A percentile compares a stretch with the other conserved stretches of the same genome.
Evolutionary conservation across 257 asterid species (phyloP).

Genomic region (Scutellaria minor): DNA sequence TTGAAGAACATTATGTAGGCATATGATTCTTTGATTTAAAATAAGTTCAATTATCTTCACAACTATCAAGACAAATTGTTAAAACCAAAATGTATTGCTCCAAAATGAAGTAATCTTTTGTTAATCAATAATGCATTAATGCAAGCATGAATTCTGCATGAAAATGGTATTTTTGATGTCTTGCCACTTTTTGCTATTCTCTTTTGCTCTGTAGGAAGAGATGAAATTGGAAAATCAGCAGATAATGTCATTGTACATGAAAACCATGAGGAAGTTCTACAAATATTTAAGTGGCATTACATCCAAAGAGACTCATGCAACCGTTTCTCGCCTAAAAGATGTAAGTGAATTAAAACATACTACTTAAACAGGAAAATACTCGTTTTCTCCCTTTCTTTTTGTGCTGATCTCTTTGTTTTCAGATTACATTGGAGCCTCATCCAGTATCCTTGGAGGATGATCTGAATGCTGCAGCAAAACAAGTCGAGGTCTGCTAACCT

Average conservation of each 20-base stretch:
- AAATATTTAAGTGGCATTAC: conserved; percentile 52
- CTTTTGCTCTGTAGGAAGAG: conserved; percentile 60
- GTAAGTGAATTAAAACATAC: conserved; percentile 46
- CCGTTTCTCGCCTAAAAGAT: conserved; percentile 61
- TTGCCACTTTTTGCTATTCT: background rate
- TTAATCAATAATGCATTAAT: background rate
- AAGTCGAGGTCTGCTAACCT: conserved; percentile 61
- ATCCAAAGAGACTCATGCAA: conserved; percentile 52
- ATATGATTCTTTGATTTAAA: background rate
- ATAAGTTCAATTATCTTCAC: background rate
- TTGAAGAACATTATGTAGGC: background rate
- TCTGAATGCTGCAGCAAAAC: conserved; percentile 69
- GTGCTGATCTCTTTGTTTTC: conserved; percentile 28
- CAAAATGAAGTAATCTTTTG: conserved; percentile 9
- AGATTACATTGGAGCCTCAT: conserved; percentile 81
- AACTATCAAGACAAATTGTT: background rate
- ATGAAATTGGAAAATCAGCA: conserved; percentile 78
- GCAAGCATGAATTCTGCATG: background rate
- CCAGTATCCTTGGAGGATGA: conserved; percentile 82
- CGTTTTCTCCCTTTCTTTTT: background rate
- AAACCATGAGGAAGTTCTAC: conserved; percentile 78
- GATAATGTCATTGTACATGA: conserved; percentile 62
- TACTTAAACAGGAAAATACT: background rate
- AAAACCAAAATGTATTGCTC: background rate
- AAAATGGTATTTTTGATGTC: background rate